Evolutionary conservation across 768 basidiomycete genomes (phyloP).

Genomic region (Lentinus tigrinus): DNA sequence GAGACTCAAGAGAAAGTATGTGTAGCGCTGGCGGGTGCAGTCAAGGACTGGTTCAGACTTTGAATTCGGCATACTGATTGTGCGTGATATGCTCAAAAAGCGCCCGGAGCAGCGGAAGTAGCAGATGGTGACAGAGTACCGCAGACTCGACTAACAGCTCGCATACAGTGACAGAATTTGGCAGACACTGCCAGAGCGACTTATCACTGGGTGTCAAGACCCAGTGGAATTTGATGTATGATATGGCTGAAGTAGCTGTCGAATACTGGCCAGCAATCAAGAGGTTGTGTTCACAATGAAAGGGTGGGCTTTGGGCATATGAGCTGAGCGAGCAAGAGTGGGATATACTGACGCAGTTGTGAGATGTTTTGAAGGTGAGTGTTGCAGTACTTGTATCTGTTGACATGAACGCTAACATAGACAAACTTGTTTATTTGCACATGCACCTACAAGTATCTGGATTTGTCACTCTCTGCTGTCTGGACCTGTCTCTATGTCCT

Average conservation of each 20-base stretch:
- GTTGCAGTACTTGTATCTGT: background rate
- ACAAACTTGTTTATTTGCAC: background rate
- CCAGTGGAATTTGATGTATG: slow-evolving; percentile 19
- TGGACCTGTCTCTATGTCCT: background rate
- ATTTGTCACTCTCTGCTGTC: background rate
- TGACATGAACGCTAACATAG: background rate
- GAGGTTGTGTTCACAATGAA: background rate
- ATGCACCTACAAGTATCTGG: background rate
- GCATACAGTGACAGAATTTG: no score
- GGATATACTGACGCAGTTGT: slow-evolving; percentile 16
- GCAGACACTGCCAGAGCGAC: no score
- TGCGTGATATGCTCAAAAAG: no score
- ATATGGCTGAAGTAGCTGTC: slow-evolving; percentile 2
- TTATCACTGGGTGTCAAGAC: slow-evolving; percentile 17
- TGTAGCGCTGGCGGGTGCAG: no score
- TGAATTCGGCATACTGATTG: no score
- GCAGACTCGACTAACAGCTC: no score
- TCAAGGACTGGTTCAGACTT: no score
- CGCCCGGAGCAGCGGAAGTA: no score
- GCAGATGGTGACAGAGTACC: no score
- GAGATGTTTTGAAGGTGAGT: slow-evolving; percentile 21
- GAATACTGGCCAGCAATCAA: slow-evolving; percentile 11
- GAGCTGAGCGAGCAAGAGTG: slow-evolving; percentile 15
- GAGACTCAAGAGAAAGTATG: no score
- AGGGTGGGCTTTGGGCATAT: slow-evolving; percentile 5